A percentile compares a stretch with the other conserved stretches of the same genome.
These are phyloP conservation scores for Leucogyrophana mollusca DNA, from an alignment of 768 basidiomycete species.

Conservation along the genomic window DNA sequence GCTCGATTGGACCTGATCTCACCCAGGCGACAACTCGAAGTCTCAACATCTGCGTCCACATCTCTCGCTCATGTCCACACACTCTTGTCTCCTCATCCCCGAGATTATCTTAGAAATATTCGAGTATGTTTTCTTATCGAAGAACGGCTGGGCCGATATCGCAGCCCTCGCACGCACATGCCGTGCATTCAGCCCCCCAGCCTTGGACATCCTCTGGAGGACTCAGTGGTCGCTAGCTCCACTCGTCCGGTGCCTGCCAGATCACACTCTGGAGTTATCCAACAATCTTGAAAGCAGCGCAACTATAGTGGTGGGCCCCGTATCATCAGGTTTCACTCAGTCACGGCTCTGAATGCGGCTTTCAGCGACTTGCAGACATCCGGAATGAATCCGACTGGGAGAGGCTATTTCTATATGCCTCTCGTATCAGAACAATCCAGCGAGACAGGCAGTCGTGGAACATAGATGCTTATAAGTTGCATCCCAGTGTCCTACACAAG, in stretches of 20 bases:
- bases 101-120: too few relatives aligned
- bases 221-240: conserved; percentile 4
- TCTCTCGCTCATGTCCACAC: too few relatives aligned
- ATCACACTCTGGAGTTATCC: not conserved
- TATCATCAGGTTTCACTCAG: not conserved
- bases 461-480: not conserved
- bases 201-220: conserved; percentile 4
- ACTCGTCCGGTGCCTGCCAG: not conserved
- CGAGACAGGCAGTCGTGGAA: not conserved
- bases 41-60: too few relatives aligned
- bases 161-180: conserved; percentile 4
- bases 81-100: too few relatives aligned
- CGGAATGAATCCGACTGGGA: not conserved
- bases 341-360: not conserved
- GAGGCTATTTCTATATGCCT: not conserved
- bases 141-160: too few relatives aligned
- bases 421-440: not conserved
- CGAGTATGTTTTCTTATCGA: too few relatives aligned
- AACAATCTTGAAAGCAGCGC: not conserved
- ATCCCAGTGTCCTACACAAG: not conserved
- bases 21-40: too few relatives aligned
- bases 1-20: too few relatives aligned
- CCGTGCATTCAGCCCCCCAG: conserved; percentile 3
- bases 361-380: not conserved
- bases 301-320: not conserved